Percentiles rank a stretch among this genome's conserved stretches.
These are phyloP conservation scores for Salisapilia sapeloensis DNA, from an alignment of 352 stramenopile genomes.

Conservation along the genomic window DNA sequence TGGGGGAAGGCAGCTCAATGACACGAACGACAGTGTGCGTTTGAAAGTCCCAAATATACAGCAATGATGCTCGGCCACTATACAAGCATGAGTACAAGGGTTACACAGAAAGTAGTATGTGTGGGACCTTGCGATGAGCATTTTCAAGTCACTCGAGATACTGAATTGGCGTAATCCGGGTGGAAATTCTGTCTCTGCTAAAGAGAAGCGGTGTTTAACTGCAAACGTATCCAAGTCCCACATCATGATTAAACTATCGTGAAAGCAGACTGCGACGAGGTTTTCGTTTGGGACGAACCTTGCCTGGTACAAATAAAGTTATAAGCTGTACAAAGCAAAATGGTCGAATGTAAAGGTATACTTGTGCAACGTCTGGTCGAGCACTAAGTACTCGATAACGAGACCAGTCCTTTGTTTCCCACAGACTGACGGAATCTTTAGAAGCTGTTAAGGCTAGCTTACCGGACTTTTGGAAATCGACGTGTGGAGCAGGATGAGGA, in stretches of 20 bases:
- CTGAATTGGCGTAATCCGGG: conserved; percentile 40
- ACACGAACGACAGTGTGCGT: conserved; percentile 73
- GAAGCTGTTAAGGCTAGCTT: conserved; percentile 60
- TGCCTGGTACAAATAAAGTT: conserved; percentile 7
- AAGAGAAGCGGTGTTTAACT: conserved; percentile 47
- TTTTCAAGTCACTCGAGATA: conserved; percentile 57
- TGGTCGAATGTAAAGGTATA: neutral
- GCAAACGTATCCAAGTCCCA: conserved; percentile 63
- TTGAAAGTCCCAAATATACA: conserved; percentile 76
- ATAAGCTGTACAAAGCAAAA: neutral
- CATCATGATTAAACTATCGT: conserved; percentile 78
- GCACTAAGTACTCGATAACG: conserved; percentile 67
- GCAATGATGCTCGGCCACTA: conserved; percentile 50
- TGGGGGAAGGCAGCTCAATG: conserved; percentile 59
- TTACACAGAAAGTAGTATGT: neutral
- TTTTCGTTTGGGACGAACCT: conserved; percentile 38
- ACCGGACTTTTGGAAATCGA: conserved; percentile 54
- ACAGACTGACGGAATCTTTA: conserved; percentile 63
- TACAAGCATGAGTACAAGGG: neutral
- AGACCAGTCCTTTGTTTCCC: conserved; percentile 74
- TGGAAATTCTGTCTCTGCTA: conserved; percentile 45
- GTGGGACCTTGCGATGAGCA: conserved; percentile 56
- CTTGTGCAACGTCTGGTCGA: conserved; percentile 36
- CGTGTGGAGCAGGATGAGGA: conserved; percentile 23
- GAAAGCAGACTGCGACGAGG: conserved; percentile 65